Conservation (phyloP, 495 filamentous ascomycete species). For the Podospora tetraspora region DNA sequence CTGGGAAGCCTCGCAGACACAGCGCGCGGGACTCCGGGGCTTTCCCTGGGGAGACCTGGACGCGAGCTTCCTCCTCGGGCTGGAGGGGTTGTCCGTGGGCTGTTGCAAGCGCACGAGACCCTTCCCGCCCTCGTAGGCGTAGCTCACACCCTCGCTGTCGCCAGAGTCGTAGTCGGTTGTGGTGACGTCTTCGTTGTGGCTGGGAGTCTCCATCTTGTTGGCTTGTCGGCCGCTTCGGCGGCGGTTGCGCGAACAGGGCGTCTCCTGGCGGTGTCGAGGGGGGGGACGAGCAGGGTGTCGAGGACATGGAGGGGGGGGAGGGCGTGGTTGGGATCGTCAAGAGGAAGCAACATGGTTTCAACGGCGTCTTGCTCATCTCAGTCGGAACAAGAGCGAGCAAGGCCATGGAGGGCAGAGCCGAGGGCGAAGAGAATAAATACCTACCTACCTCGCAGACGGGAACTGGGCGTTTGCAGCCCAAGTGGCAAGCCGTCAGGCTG, state of each 20-base stretch:
- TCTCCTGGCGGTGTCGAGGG: background rate
- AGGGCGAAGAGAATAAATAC: conserved; percentile 5
- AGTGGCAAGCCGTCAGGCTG: conserved; percentile 17
- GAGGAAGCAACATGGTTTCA: conserved; percentile 6
- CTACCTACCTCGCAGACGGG: background rate
- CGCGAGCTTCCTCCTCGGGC: conserved; percentile 16
- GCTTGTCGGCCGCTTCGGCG: background rate
- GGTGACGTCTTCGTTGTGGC: conserved; percentile 15
- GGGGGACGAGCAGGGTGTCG: background rate
- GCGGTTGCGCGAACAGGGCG: background rate
- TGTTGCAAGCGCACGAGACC: conserved; percentile 2
- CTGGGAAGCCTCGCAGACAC: conserved; percentile 1
- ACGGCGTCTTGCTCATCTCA: conserved; percentile 2
- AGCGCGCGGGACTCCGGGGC: background rate
- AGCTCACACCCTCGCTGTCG: conserved; percentile 23
- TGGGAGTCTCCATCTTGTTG: conserved; percentile 17
- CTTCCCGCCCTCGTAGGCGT: conserved; percentile 20
- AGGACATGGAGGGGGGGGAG: conserved; percentile 1
- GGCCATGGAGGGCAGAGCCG: background rate
- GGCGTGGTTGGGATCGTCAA: background rate
- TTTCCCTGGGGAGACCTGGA: conserved; percentile 14
- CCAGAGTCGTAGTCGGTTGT: conserved; percentile 31
- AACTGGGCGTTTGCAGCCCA: conserved; percentile 13
- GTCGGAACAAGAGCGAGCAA: background rate
- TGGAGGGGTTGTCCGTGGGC: conserved; percentile 5